Conservation (phyloP, 225 moss, liverwort and hornwort species). For the Ulota crispa region DNA sequence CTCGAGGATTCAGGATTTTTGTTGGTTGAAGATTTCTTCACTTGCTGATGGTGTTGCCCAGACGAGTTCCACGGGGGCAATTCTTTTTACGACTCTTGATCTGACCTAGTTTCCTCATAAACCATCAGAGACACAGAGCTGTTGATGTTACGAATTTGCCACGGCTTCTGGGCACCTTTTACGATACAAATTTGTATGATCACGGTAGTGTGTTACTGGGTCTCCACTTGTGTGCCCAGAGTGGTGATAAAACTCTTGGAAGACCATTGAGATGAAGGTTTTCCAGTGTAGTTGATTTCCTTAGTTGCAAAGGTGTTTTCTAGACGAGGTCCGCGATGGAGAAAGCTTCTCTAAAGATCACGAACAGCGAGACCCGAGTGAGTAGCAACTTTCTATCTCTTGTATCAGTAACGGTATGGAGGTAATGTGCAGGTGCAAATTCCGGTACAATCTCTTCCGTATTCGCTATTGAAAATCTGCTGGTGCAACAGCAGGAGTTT, state of each 20-base stretch:
- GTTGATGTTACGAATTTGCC: neutral
- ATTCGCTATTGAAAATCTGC: constrained; percentile 52
- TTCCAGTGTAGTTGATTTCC: neutral
- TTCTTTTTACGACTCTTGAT: too few relatives aligned
- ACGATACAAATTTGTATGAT: too few relatives aligned
- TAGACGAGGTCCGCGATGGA: neutral
- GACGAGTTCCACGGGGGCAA: neutral
- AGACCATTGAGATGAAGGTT: neutral
- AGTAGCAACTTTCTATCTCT: constrained; percentile 55
- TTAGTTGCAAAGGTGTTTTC: neutral
- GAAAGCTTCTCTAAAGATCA: neutral
- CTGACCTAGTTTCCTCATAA: neutral
- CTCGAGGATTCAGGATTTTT: neutral
- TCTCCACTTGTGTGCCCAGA: neutral
- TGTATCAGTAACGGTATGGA: neutral
- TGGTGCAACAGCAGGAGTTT: constrained; percentile 30
- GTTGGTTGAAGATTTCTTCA: neutral
- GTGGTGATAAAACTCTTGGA: neutral
- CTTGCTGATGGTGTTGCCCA: neutral
- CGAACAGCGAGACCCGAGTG: neutral
- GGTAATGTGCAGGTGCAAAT: constrained; percentile 16
- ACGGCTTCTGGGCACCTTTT: neutral
- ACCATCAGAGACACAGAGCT: neutral
- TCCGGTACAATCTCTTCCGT: constrained; percentile 55
- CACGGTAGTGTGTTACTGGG: neutral